phyloP scores from a whole-genome alignment of 495 filamentous ascomycete genomes.

The Evernia prunastri region DNA sequence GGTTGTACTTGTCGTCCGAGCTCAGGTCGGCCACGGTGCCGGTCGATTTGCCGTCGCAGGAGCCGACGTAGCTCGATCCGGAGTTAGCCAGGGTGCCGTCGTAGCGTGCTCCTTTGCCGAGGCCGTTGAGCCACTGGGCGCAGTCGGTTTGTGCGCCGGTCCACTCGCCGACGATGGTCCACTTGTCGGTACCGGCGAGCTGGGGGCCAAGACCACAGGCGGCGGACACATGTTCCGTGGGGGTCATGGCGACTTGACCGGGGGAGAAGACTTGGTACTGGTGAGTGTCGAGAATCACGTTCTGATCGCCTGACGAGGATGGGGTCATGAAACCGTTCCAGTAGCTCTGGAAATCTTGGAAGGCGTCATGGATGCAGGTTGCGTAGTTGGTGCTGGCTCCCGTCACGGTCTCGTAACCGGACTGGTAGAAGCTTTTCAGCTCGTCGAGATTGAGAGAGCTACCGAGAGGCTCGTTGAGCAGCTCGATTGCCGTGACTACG shows the following conservation, averaged over 20 bases:
- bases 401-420: conserved; percentile 52
- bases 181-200: conserved; percentile 57
- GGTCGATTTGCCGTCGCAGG: conserved; percentile 51
- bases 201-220: conserved; percentile 46
- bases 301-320: conserved; percentile 40
- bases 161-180: conserved; percentile 67
- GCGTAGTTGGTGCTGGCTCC: conserved; percentile 46
- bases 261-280: conserved; percentile 64
- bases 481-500: conserved; percentile 63
- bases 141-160: conserved; percentile 51
- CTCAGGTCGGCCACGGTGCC: conserved; percentile 50
- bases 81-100: conserved; percentile 36
- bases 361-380: conserved; percentile 63
- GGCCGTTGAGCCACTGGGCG: conserved; percentile 53
- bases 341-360: conserved; percentile 49
- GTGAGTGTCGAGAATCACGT: conserved; percentile 63
- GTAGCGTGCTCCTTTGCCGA: conserved; percentile 54
- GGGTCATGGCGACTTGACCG: conserved; percentile 45
- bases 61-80: conserved; percentile 44
- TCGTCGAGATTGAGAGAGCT: conserved; percentile 43
- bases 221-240: conserved; percentile 43
- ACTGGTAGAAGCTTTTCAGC: conserved; percentile 58
- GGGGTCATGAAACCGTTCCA: conserved; percentile 66
- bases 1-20: conserved; percentile 48
- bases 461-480: conserved; percentile 64